Percentiles rank a stretch among this genome's conserved stretches.
Conservation (phyloP, 1,284 basidiomycete genomes). For the Mycosarcoma maydis region DNA sequence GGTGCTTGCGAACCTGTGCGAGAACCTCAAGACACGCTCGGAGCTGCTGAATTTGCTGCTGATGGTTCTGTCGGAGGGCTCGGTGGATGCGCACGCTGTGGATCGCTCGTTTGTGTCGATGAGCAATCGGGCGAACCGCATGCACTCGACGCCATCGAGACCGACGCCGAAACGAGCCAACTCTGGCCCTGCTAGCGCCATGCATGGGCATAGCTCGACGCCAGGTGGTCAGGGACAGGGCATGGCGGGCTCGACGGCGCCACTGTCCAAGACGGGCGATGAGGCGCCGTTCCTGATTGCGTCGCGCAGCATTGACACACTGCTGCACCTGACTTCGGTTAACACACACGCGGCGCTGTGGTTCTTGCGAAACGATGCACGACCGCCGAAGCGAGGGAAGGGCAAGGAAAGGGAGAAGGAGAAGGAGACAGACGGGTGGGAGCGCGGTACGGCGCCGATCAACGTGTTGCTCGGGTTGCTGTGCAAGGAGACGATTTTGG, state of each 20-base stretch:
- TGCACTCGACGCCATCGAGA: constrained; percentile 53
- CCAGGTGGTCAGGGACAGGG: constrained; percentile 8
- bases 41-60: constrained; percentile 93
- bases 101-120: constrained; percentile 94
- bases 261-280: constrained; percentile 63
- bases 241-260: constrained; percentile 33
- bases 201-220: constrained; percentile 12
- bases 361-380: constrained; percentile 62
- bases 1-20: constrained; percentile 92
- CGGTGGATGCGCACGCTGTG: constrained; percentile 87
- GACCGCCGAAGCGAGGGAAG: constrained; percentile 48
- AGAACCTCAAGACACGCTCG: constrained; percentile 88
- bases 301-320: constrained; percentile 61
- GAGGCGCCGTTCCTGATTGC: constrained; percentile 66
- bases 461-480: constrained; percentile 59
- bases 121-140: constrained; percentile 65
- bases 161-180: constrained; percentile 48
- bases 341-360: constrained; percentile 60
- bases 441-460: constrained; percentile 50
- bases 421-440: constrained; percentile 30
- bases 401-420: constrained; percentile 52
- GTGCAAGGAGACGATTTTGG: constrained; percentile 59
- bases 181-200: constrained; percentile 35
- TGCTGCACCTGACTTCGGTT: constrained; percentile 54
- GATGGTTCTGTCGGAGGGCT: constrained; percentile 91